Evolutionary conservation across 2,329 filamentous ascomycete species (phyloP).

Genomic region (Bipolaris oryzae): DNA sequence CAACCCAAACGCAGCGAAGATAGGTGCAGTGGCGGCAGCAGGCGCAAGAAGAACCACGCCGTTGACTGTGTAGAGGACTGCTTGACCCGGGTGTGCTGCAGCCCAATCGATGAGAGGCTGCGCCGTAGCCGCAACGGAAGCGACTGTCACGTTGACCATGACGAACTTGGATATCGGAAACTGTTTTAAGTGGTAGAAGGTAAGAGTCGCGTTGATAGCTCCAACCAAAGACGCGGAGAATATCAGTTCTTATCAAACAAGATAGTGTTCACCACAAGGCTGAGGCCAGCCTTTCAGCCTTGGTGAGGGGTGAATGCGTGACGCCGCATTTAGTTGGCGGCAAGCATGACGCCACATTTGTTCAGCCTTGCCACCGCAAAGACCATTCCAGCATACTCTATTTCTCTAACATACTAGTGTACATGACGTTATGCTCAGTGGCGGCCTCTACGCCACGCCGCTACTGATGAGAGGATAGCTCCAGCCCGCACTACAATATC

Average conservation of each 20-base stretch:
- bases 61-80: slow-evolving; percentile 31
- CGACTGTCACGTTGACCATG: slow-evolving; percentile 5
- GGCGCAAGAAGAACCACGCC: slow-evolving; percentile 31
- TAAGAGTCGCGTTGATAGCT: background rate
- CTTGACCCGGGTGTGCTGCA: slow-evolving; percentile 32
- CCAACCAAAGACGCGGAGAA: background rate
- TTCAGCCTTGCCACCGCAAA: background rate
- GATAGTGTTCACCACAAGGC: background rate
- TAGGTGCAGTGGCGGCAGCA: slow-evolving; percentile 28
- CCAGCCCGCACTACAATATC: background rate
- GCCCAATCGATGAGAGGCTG: slow-evolving; percentile 26
- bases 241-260: background rate
- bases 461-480: background rate
- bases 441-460: background rate
- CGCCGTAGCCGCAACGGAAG: slow-evolving; percentile 1
- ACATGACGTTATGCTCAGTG: background rate
- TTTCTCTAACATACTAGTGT: background rate
- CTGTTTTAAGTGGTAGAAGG: background rate
- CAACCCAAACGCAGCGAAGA: slow-evolving; percentile 31
- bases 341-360: background rate
- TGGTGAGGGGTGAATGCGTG: background rate
- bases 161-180: background rate
- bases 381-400: background rate
- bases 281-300: background rate
- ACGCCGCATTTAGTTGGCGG: slow-evolving; percentile 9